phyloP scores from a whole-genome alignment of 2,329 filamentous ascomycete genomes.

The Intubia oerlemansii region DNA sequence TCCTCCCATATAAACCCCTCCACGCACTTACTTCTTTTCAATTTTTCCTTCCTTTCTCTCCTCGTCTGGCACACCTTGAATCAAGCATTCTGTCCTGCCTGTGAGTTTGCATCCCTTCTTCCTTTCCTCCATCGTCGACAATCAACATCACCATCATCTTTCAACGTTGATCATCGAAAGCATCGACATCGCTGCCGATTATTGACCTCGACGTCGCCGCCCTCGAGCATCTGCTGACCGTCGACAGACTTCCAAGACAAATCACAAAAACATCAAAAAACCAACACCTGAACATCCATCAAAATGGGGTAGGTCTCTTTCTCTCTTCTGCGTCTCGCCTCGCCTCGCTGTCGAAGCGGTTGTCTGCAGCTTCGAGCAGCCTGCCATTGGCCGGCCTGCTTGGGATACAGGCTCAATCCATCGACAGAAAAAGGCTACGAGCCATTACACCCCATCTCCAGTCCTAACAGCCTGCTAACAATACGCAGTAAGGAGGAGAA shows the following conservation, averaged over 20 bases:
- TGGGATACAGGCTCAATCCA: not conserved
- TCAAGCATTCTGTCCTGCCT: conserved; percentile 17
- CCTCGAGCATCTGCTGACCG: conserved; percentile 2
- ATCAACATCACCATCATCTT: not conserved
- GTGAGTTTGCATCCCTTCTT: conserved; percentile 7
- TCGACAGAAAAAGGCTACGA: not conserved
- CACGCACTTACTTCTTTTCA: conserved; percentile 7
- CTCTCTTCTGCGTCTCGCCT: not conserved
- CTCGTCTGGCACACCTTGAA: conserved; percentile 19
- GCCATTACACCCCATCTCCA: not conserved
- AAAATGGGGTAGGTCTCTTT: conserved; percentile 4
- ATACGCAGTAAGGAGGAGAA: conserved; percentile 72
- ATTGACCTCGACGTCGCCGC: conserved; percentile 2
- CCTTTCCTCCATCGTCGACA: conserved; percentile 4
- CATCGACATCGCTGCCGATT: too few relatives aligned
- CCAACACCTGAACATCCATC: conserved; percentile 3
- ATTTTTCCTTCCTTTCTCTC: conserved; percentile 11
- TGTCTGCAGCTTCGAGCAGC: conserved; percentile 1
- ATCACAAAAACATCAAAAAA: conserved; percentile 1
- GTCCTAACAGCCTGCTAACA: conserved; percentile 7
- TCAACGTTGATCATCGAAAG: too few relatives aligned
- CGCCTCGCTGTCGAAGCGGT: not conserved
- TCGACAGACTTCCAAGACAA: conserved; percentile 5
- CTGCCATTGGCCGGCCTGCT: not conserved
- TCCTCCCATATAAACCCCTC: conserved; percentile 9